These are phyloP conservation scores for Hypomontagnella submonticulosa DNA, from an alignment of 495 filamentous ascomycete species.

Conservation along the genomic window DNA sequence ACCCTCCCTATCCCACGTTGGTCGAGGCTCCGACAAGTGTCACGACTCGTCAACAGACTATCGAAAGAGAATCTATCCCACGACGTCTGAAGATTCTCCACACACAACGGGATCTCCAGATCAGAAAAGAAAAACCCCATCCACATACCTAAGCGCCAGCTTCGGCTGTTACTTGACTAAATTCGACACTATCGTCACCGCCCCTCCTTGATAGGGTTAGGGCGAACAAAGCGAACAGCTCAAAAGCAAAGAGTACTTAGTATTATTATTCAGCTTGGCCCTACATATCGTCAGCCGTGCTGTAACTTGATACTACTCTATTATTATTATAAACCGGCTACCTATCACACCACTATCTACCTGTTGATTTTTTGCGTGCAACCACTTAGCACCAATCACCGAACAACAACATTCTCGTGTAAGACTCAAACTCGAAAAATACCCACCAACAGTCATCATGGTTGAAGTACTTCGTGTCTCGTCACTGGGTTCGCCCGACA, in stretches of 20 bases:
- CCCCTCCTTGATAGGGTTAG: constrained; percentile 23
- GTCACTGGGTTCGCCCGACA: constrained; percentile 35
- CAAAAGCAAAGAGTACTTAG: constrained; percentile 12
- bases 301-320: constrained; percentile 19
- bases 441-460: constrained; percentile 30
- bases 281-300: constrained; percentile 21
- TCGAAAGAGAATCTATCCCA: constrained; percentile 33
- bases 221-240: constrained; percentile 4
- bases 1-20: constrained; percentile 29
- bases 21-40: constrained; percentile 29
- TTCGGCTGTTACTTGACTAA: constrained; percentile 33
- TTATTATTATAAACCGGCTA: constrained; percentile 12
- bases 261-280: constrained; percentile 16
- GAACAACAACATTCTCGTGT: constrained; percentile 6
- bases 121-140: constrained; percentile 1
- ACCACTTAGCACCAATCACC: constrained; percentile 16
- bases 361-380: constrained; percentile 11
- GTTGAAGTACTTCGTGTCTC: constrained; percentile 38
- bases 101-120: constrained; percentile 22
- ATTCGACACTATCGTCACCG: constrained; percentile 26
- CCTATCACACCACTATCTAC: constrained; percentile 19
- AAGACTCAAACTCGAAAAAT: constrained; percentile 23
- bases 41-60: constrained; percentile 42
- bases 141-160: constrained; percentile 28
- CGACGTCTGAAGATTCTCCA: constrained; percentile 24